These are phyloP conservation scores for Entophlyctis luteolus DNA, from an alignment of 192 early-diverging fungal genomes.

Conservation along the genomic window DNA sequence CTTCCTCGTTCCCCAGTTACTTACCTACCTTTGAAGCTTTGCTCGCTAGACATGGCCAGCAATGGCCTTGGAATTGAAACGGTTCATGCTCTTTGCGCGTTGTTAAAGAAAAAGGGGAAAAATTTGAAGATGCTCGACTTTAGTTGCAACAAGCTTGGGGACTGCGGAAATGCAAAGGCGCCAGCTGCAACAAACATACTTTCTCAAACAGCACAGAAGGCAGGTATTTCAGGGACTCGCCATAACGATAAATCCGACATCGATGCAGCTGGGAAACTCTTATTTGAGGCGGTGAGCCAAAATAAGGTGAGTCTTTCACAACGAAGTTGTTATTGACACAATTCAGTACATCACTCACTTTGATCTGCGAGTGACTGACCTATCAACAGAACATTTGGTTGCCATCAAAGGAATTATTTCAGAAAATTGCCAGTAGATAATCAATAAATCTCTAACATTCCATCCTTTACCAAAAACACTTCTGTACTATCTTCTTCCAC, in stretches of 20 bases:
- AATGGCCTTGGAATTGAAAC: constrained; percentile 36
- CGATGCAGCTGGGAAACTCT: constrained; percentile 43
- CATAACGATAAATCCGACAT: constrained; percentile 4
- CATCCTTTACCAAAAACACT: no score
- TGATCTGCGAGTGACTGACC: constrained; percentile 46
- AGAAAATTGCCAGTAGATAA: constrained; percentile 30
- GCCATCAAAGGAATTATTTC: constrained; percentile 52
- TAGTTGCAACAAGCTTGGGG: constrained; percentile 49
- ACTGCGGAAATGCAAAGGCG: background rate
- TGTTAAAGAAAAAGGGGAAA: constrained; percentile 34
- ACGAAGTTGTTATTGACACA: no score
- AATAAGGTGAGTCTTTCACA: no score
- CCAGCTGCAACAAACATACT: background rate
- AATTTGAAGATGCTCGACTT: constrained; percentile 34
- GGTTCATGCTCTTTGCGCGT: constrained; percentile 22
- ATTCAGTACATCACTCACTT: constrained; percentile 51
- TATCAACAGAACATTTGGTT: constrained; percentile 42
- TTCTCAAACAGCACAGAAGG: background rate
- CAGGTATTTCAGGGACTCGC: background rate
- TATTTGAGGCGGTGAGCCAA: constrained; percentile 53
- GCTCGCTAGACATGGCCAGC: constrained; percentile 35
- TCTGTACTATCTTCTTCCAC: no score
- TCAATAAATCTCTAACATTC: background rate
- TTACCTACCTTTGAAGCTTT: background rate
- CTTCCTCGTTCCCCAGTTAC: background rate